Evolutionary conservation across 208 protist species (phyloP).

Genomic region (Herpetomonas samuelpessoai): DNA sequence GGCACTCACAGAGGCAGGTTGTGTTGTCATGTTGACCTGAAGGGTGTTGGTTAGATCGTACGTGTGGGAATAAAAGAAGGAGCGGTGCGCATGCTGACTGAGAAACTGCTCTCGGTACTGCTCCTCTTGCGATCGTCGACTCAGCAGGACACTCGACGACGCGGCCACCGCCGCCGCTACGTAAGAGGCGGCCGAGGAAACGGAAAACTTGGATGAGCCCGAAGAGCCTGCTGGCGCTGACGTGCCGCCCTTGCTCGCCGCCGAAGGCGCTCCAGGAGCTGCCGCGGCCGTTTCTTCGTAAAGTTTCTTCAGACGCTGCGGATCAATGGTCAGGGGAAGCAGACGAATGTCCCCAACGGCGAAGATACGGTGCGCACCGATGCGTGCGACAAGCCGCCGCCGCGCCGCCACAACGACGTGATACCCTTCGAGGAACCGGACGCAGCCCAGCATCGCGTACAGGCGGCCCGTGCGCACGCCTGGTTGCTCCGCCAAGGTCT

Average conservation of each 20-base stretch:
- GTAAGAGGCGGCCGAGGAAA: constrained; percentile 2
- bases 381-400: constrained; percentile 65
- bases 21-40: constrained; percentile 90
- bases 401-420: constrained; percentile 91
- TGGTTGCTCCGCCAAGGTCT: constrained; percentile 8
- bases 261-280: constrained; percentile 3
- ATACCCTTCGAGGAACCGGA: constrained; percentile 92
- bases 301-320: constrained; percentile 11
- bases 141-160: constrained; percentile 14
- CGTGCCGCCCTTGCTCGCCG: too few relatives aligned
- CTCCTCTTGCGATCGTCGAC: constrained; percentile 29
- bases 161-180: constrained; percentile 7
- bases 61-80: constrained; percentile 96
- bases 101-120: constrained; percentile 79
- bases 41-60: constrained; percentile 96
- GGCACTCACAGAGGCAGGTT: constrained; percentile 1
- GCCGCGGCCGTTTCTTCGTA: constrained; percentile 5
- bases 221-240: too few relatives aligned
- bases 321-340: constrained; percentile 34
- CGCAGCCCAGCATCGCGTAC: constrained; percentile 71
- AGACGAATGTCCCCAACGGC: constrained; percentile 75
- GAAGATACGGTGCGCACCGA: constrained; percentile 91
- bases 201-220: not conserved
- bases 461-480: not conserved
- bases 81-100: constrained; percentile 42